phyloP scores from a whole-genome alignment of 805 yeast species.

The Yamadazyma sp. region DNA sequence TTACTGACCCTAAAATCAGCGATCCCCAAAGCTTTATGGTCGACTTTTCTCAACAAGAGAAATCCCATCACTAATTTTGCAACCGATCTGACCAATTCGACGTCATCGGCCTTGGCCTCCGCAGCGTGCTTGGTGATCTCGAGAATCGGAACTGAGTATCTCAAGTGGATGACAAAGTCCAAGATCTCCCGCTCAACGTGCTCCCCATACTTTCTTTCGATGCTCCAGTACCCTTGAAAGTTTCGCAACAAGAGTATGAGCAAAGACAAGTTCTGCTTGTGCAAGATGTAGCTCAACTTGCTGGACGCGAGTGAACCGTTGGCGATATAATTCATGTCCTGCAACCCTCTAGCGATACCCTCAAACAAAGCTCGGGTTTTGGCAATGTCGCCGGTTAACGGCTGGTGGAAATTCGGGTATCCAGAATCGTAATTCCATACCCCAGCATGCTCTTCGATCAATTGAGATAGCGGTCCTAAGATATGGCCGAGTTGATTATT shows the following conservation, averaged over 20 bases:
- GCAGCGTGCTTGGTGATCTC: conserved; percentile 41
- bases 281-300: conserved; percentile 14
- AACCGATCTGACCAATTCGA: conserved; percentile 27
- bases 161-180: conserved; percentile 50
- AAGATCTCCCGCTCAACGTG: conserved; percentile 62
- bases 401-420: conserved; percentile 29
- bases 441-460: conserved; percentile 44
- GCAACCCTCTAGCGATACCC: conserved; percentile 32
- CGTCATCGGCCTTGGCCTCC: conserved; percentile 13
- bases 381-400: conserved; percentile 11
- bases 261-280: conserved; percentile 38
- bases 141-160: conserved; percentile 45
- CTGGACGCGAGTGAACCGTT: conserved; percentile 1
- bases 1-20: conserved; percentile 45
- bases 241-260: conserved; percentile 48
- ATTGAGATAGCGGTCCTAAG: conserved; percentile 45
- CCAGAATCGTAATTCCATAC: conserved; percentile 36
- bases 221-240: conserved; percentile 59
- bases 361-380: conserved; percentile 25
- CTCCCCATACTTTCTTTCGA: conserved; percentile 61
- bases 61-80: conserved; percentile 29
- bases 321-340: conserved; percentile 23
- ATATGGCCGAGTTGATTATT: conserved; percentile 42
- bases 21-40: conserved; percentile 28
- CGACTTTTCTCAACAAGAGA: conserved; percentile 26